A percentile compares a stretch with the other conserved stretches of the same genome.
Conservation (phyloP, 140 eudicot genomes). For the Oenanthe javanica region DNA sequence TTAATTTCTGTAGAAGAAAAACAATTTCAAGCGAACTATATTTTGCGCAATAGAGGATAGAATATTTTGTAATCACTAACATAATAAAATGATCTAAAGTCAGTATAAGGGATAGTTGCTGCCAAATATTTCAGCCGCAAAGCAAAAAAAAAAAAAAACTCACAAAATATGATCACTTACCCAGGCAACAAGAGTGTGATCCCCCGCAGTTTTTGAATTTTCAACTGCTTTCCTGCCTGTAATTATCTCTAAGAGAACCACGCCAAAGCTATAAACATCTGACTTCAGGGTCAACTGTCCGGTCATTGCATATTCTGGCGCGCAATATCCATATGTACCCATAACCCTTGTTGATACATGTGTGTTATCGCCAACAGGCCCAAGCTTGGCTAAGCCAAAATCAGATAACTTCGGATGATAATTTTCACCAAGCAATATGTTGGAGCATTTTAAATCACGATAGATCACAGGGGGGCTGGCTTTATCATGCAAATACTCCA, state of each 20-base stretch:
- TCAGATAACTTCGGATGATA: constrained; percentile 78
- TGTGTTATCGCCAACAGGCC: constrained; percentile 82
- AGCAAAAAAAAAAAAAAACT: neutral
- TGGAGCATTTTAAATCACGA: constrained; percentile 84
- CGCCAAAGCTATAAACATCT: constrained; percentile 94
- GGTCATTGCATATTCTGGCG: constrained; percentile 90
- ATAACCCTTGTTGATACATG: constrained; percentile 86
- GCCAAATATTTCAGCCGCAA: neutral
- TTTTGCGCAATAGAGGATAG: neutral
- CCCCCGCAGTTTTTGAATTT: constrained; percentile 54
- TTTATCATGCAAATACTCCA: constrained; percentile 72
- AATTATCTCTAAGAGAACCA: constrained; percentile 73
- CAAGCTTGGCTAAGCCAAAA: constrained; percentile 80
- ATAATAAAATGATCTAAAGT: neutral
- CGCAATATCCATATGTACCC: constrained; percentile 91
- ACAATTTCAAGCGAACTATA: neutral
- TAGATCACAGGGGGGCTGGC: constrained; percentile 87
- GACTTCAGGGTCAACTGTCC: constrained; percentile 82
- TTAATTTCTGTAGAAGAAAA: neutral
- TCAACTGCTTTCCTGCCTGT: constrained; percentile 84
- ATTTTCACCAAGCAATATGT: constrained; percentile 71
- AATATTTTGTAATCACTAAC: neutral
- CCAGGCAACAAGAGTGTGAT: constrained; percentile 81
- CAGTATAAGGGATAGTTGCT: neutral
- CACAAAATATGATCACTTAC: constrained; percentile 29